phyloP scores from a whole-genome alignment of 2,329 filamentous ascomycete species.

The Xylariaceae sp. region DNA sequence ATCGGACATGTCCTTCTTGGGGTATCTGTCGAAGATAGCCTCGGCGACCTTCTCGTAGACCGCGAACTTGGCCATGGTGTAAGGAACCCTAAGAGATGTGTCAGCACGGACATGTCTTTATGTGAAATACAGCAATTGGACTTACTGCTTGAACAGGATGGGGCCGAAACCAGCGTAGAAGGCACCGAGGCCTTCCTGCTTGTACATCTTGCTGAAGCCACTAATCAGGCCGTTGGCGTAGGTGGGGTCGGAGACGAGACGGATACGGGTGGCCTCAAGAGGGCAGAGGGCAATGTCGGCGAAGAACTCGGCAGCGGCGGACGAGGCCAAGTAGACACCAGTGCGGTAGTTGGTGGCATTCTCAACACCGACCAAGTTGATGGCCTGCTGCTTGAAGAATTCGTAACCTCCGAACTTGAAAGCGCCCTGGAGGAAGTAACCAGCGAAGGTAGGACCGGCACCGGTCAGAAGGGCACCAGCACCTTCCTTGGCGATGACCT shows the following conservation, averaged over 20 bases:
- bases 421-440: constrained; percentile 77
- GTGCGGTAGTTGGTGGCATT: constrained; percentile 64
- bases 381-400: constrained; percentile 78
- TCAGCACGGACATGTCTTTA: not conserved
- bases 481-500: constrained; percentile 69
- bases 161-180: constrained; percentile 77
- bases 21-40: constrained; percentile 56
- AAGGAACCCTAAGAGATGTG: constrained; percentile 57
- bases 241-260: constrained; percentile 70
- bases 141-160: constrained; percentile 68
- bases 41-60: constrained; percentile 76
- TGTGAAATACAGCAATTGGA: constrained; percentile 11
- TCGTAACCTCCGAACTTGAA: constrained; percentile 82
- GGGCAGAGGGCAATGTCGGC: constrained; percentile 70
- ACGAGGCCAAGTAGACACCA: constrained; percentile 62
- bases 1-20: constrained; percentile 61
- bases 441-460: constrained; percentile 68
- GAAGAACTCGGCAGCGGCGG: constrained; percentile 52
- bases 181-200: constrained; percentile 66
- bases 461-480: constrained; percentile 70
- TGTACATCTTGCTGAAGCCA: constrained; percentile 68
- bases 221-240: constrained; percentile 67
- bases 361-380: constrained; percentile 66
- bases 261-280: constrained; percentile 75
- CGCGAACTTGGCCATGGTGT: constrained; percentile 81